Percentiles rank a stretch among this genome's conserved stretches.
Evolutionary conservation across 2,329 filamentous ascomycete genomes (phyloP).

Genomic region (Botrytis cinerea): DNA sequence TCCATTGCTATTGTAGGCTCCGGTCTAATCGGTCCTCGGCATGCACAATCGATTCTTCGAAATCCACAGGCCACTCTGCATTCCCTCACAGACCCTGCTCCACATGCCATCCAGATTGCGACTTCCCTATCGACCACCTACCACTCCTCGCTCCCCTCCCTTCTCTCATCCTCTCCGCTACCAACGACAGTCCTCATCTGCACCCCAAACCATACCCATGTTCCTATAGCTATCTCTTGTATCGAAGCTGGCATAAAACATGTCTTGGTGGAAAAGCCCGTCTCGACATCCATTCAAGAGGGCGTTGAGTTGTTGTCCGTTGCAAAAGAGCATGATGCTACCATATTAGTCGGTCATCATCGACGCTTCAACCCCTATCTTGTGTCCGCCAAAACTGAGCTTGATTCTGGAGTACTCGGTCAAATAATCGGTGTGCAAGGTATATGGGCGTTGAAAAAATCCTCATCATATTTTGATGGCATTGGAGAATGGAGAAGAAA

Average conservation of each 20-base stretch:
- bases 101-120: conserved; percentile 8
- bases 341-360: not conserved
- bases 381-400: not conserved
- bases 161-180: conserved; percentile 43
- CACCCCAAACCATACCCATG: not conserved
- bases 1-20: conserved; percentile 50
- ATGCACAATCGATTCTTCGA: not conserved
- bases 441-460: conserved; percentile 56
- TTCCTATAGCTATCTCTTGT: conserved; percentile 51
- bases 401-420: conserved; percentile 46
- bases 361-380: conserved; percentile 10
- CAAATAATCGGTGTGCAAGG: conserved; percentile 54
- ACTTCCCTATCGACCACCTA: not conserved
- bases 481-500: conserved; percentile 52
- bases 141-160: not conserved
- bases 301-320: conserved; percentile 40
- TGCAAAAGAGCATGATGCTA: not conserved
- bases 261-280: conserved; percentile 59
- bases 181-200: conserved; percentile 53
- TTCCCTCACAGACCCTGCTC: not conserved
- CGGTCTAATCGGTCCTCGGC: conserved; percentile 38
- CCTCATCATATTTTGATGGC: conserved; percentile 51
- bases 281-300: conserved; percentile 49
- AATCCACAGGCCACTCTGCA: not conserved
- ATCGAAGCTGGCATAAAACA: conserved; percentile 50